A percentile compares a stretch with the other conserved stretches of the same genome.
Conservation (phyloP, 2,329 filamentous ascomycete genomes). For the Sordariomycetes sp. region DNA sequence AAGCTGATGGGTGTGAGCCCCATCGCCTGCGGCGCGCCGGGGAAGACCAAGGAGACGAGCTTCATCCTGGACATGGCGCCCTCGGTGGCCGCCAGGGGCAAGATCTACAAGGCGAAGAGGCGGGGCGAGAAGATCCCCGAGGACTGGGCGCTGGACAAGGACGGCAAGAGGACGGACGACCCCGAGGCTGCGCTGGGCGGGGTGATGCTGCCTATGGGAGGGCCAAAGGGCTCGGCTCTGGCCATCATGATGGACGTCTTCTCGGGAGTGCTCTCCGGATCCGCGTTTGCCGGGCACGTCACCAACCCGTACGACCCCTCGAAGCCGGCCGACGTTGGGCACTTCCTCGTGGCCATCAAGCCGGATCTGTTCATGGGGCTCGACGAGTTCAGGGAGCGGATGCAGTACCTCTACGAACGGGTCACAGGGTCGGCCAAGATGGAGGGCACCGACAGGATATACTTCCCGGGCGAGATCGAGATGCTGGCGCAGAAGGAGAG, state of each 20-base stretch:
- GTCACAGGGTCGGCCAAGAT: slow-evolving; percentile 46
- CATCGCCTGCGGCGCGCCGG: slow-evolving; percentile 68
- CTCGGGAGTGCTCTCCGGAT: slow-evolving; percentile 67
- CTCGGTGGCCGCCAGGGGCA: slow-evolving; percentile 59
- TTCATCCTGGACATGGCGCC: slow-evolving; percentile 75
- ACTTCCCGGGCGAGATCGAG: slow-evolving; percentile 55
- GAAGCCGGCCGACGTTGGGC: slow-evolving; percentile 60
- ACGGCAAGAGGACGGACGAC: slow-evolving; percentile 63
- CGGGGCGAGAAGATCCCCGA: slow-evolving; percentile 59
- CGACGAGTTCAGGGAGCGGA: slow-evolving; percentile 58
- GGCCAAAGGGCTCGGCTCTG: slow-evolving; percentile 70
- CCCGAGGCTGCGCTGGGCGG: slow-evolving; percentile 62
- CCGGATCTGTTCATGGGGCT: slow-evolving; percentile 65
- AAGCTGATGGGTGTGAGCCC: slow-evolving; percentile 68
- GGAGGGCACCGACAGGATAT: slow-evolving; percentile 47
- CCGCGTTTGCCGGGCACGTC: slow-evolving; percentile 70
- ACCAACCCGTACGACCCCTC: slow-evolving; percentile 68
- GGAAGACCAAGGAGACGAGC: slow-evolving; percentile 33
- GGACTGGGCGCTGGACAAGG: slow-evolving; percentile 67
- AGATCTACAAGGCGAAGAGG: slow-evolving; percentile 61
- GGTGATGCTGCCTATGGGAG: slow-evolving; percentile 81
- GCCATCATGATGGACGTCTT: slow-evolving; percentile 88
- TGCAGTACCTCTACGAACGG: slow-evolving; percentile 44
- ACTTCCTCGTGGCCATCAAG: slow-evolving; percentile 65
- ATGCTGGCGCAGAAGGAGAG: slow-evolving; percentile 42